Conservation (phyloP, 352 stramenopile species). For the Pythium rhizo-oryzae region DNA sequence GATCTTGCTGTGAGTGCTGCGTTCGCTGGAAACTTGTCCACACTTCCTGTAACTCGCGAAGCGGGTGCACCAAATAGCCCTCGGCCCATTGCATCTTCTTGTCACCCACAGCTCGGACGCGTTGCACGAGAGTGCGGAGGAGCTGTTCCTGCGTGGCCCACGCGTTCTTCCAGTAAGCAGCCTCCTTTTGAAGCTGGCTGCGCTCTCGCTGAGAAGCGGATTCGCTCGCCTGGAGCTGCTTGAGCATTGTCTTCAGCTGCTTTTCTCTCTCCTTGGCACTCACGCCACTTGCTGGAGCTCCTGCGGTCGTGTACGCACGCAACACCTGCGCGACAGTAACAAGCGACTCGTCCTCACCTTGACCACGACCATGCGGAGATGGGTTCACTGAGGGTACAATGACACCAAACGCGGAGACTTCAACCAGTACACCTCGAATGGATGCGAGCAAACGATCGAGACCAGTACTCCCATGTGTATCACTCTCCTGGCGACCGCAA, state of each 20-base stretch:
- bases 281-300: slow-evolving; percentile 6
- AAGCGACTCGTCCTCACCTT: neutral
- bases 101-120: slow-evolving; percentile 23
- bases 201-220: slow-evolving; percentile 1
- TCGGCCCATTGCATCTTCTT: slow-evolving; percentile 33
- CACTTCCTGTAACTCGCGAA: slow-evolving; percentile 28
- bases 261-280: slow-evolving; percentile 31
- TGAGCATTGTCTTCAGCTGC: slow-evolving; percentile 26
- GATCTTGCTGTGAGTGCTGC: slow-evolving; percentile 20
- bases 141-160: slow-evolving; percentile 29
- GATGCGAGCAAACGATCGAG: slow-evolving; percentile 7
- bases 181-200: slow-evolving; percentile 9
- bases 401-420: slow-evolving; percentile 26
- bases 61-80: slow-evolving; percentile 14
- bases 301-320: slow-evolving; percentile 5
- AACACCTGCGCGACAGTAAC: slow-evolving; percentile 21
- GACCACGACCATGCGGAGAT: neutral
- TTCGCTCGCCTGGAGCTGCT: slow-evolving; percentile 29
- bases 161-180: slow-evolving; percentile 24
- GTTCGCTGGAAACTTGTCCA: slow-evolving; percentile 26
- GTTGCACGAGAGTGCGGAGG: slow-evolving; percentile 14
- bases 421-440: slow-evolving; percentile 7
- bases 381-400: slow-evolving; percentile 17
- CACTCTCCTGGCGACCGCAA: neutral
- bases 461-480: neutral